Percentiles rank a stretch among this genome's conserved stretches.
These are phyloP conservation scores for Eimeria praecox DNA, from an alignment of 169 alveolate species.

Conservation along the genomic window DNA sequence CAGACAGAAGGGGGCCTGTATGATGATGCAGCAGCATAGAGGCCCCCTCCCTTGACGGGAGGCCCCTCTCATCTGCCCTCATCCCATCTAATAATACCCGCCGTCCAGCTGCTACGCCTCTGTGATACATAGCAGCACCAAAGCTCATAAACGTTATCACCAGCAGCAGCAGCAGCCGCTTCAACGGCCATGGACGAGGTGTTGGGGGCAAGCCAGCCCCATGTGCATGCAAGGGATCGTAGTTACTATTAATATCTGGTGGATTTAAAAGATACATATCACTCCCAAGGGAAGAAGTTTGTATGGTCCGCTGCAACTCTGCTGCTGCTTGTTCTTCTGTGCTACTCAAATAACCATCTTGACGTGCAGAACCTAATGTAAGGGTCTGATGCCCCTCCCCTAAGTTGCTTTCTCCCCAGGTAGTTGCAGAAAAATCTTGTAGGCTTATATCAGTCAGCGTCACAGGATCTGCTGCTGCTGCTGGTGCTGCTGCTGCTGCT, in stretches of 20 bases:
- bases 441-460: not conserved
- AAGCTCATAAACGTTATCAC: not conserved
- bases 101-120: not conserved
- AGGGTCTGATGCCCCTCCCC: not conserved
- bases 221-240: not conserved
- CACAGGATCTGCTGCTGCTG: not conserved
- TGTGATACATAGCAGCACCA: not conserved
- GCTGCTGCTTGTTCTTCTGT: not conserved
- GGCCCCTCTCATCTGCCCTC: not conserved
- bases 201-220: not conserved
- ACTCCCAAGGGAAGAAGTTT: too few relatives aligned
- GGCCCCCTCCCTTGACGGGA: not conserved
- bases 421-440: not conserved
- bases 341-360: not conserved
- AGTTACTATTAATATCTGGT: too few relatives aligned
- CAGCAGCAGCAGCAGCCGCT: too few relatives aligned
- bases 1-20: too few relatives aligned
- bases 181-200: not conserved
- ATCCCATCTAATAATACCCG: not conserved
- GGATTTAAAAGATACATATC: too few relatives aligned
- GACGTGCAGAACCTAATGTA: too few relatives aligned
- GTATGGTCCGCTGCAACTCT: not conserved
- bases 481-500: conserved; percentile 21
- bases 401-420: not conserved
- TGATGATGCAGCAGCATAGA: not conserved